Evolutionary conservation across 345 rosid genomes (phyloP), one percentile per base, ranked within the genome.

Genomic region (Eutrema japonicum): DNA sequence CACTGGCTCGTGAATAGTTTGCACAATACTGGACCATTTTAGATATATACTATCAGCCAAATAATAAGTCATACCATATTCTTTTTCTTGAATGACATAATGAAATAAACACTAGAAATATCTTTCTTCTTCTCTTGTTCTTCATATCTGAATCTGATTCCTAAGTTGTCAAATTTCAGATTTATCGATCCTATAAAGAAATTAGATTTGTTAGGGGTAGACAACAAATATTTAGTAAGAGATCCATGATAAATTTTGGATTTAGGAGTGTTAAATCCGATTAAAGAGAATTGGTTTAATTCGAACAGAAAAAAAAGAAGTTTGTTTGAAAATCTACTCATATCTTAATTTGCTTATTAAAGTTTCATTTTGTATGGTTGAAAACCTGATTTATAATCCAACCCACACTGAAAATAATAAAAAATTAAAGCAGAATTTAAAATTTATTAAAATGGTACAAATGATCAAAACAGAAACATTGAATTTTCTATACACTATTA

Each of bases 111-210:
- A 42, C 13, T 45, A 35, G 51, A 46, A 29, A 8, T 32, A 13
- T 62, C 38, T 45, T 53, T 52, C 16, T 47, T 58, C 35, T 57
- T 38, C 9, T 48, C 8, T 22, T 65, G 22, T 64, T 73, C 50
- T 56, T 66, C 48, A 75, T 69, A 75, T 75, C 78, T 68, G 68
- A 35, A 56, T 35, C 63, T 9, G 29, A 36, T 36, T 5, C 50
- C 26, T 22, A 18, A 18, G 22, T 18, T 18, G 22, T 18, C 22
- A 18, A 18, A 18, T 18, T 18, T 18, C 22, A 18, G 22, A 18
- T 18, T 18, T 18, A 18, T 18, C 22, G 26, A 22, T 22, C 26
- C 26, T 22, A 22, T 22, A 22, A 22, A 1, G 26, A 22, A 22
- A 22, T 22, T 2, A 22, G 26, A 22, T 1, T 22, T 22, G 2